phyloP scores from a whole-genome alignment of 495 filamentous ascomycete species.

The Diplogelasinospora grovesii region DNA sequence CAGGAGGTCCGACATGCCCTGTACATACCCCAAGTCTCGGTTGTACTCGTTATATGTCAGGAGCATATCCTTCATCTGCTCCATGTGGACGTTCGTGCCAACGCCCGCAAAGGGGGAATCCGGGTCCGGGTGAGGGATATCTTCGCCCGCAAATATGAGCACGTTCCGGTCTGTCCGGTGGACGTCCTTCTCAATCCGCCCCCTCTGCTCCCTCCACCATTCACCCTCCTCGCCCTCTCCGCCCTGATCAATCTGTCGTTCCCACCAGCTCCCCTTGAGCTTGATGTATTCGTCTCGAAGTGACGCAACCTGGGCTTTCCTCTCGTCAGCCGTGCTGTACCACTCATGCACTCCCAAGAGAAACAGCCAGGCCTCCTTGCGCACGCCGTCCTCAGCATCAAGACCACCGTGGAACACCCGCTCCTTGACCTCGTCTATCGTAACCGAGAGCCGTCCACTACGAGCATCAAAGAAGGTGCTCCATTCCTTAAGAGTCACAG shows the following conservation, averaged over 20 bases:
- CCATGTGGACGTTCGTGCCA: conserved; percentile 94
- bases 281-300: conserved; percentile 90
- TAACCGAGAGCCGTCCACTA: conserved; percentile 68
- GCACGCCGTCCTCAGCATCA: conserved; percentile 78
- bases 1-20: conserved; percentile 96
- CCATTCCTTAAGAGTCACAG: conserved; percentile 81
- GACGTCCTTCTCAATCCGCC: conserved; percentile 94
- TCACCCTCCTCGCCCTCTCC: conserved; percentile 72
- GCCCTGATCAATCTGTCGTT: conserved; percentile 75
- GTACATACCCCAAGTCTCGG: conserved; percentile 86
- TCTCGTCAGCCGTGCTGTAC: conserved; percentile 76
- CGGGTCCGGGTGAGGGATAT: conserved; percentile 95
- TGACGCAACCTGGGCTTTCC: conserved; percentile 72
- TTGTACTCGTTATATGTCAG: conserved; percentile 98
- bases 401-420: conserved; percentile 92
- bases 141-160: conserved; percentile 90
- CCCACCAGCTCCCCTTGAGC: conserved; percentile 94
- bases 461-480: conserved; percentile 69
- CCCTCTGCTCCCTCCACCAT: conserved; percentile 93
- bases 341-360: conserved; percentile 85
- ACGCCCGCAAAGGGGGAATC: conserved; percentile 87
- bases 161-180: conserved; percentile 92
- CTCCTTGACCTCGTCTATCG: conserved; percentile 89
- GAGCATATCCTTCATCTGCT: conserved; percentile 99
- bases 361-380: conserved; percentile 96